Evolutionary conservation across 129 eudicot genomes (phyloP).

Genomic region (Apium graveolens): DNA sequence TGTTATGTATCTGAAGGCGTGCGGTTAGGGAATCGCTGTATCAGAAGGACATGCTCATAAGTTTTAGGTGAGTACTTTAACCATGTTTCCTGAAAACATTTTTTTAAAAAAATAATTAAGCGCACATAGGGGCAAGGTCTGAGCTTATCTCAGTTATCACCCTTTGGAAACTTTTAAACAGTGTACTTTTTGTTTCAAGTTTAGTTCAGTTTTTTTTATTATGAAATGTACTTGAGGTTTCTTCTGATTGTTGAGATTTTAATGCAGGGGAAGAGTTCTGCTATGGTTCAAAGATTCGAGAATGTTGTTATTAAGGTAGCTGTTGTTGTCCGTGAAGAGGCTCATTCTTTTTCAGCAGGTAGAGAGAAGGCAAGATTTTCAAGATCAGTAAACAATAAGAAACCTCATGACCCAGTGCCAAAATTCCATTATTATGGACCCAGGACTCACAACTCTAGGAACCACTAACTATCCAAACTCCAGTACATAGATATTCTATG

Average conservation of each 20-base stretch:
- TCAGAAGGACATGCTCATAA: slow-evolving; percentile 20
- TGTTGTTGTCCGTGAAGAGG: slow-evolving; percentile 12
- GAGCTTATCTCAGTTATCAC: too few species aligned
- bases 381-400: slow-evolving; percentile 26
- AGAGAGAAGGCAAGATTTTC: slow-evolving; percentile 26
- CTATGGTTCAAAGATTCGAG: neutral
- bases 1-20: slow-evolving; percentile 27
- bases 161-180: too few species aligned
- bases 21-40: slow-evolving; percentile 24
- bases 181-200: neutral
- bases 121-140: too few species aligned
- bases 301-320: slow-evolving; percentile 10
- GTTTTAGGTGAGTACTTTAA: slow-evolving; percentile 18
- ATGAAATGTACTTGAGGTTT: neutral
- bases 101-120: too few species aligned
- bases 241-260: neutral
- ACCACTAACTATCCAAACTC: slow-evolving; percentile 25
- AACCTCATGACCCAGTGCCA: slow-evolving; percentile 46
- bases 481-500: too few species aligned
- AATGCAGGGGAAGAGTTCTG: slow-evolving; percentile 13
- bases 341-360: slow-evolving; percentile 22
- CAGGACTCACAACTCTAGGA: slow-evolving; percentile 40
- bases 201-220: neutral
- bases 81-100: neutral
- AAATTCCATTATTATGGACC: slow-evolving; percentile 75